phyloP scores from a whole-genome alignment of 352 stramenopile genomes.

The Phytophthora colocasiae region DNA sequence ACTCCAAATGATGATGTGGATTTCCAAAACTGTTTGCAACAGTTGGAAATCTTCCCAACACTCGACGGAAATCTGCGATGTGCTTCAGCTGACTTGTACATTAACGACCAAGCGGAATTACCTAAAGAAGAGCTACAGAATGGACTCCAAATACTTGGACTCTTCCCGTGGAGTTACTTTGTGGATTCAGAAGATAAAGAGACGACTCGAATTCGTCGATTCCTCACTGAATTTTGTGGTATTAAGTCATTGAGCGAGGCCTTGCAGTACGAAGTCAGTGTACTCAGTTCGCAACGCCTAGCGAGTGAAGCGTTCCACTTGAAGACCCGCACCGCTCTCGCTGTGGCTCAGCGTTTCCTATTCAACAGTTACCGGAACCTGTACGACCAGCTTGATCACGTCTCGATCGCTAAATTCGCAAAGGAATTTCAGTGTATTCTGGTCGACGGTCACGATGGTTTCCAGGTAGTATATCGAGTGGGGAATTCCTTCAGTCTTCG shows the following conservation, averaged over 20 bases:
- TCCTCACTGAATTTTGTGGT: slow-evolving; percentile 56
- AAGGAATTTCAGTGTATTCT: slow-evolving; percentile 44
- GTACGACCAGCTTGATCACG: slow-evolving; percentile 56
- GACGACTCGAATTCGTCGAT: slow-evolving; percentile 22
- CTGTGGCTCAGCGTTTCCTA: slow-evolving; percentile 62
- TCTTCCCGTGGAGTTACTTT: slow-evolving; percentile 67
- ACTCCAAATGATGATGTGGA: slow-evolving; percentile 13
- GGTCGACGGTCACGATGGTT: slow-evolving; percentile 47
- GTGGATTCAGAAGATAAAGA: slow-evolving; percentile 24
- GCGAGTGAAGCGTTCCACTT: slow-evolving; percentile 39
- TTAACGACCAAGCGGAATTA: slow-evolving; percentile 75
- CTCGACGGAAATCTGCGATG: slow-evolving; percentile 27
- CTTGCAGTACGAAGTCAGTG: slow-evolving; percentile 61
- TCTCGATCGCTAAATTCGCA: slow-evolving; percentile 35
- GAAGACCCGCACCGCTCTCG: slow-evolving; percentile 39
- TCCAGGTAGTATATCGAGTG: slow-evolving; percentile 67
- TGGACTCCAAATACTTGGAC: slow-evolving; percentile 48
- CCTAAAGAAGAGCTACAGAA: slow-evolving; percentile 37
- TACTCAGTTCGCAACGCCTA: slow-evolving; percentile 41
- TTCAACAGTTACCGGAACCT: slow-evolving; percentile 48
- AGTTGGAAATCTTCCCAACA: slow-evolving; percentile 40
- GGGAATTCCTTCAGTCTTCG: slow-evolving; percentile 46
- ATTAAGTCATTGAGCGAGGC: slow-evolving; percentile 59
- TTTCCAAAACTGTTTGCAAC: slow-evolving; percentile 40
- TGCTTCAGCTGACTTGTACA: slow-evolving; percentile 50